Conservation (phyloP, 148 eudicot species). For the Heliosperma pusillum region DNA sequence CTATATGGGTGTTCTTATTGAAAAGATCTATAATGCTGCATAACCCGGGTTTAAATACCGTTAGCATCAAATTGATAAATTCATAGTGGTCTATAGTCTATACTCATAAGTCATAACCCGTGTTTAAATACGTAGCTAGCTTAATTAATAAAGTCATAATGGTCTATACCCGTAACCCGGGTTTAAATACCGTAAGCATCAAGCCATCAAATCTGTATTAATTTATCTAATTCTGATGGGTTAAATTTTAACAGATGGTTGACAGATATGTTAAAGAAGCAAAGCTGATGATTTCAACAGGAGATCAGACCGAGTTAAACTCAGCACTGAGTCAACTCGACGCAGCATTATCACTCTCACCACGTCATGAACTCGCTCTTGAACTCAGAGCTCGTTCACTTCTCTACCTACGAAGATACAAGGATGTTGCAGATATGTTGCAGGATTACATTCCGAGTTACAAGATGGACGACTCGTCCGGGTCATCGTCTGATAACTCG, state of each 20-base stretch:
- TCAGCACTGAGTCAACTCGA: conserved; percentile 68
- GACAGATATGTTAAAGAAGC: conserved; percentile 77
- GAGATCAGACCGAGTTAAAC: conserved; percentile 50
- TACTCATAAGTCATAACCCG: no score
- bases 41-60: no score
- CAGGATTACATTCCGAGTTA: conserved; percentile 91
- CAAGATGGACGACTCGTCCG: conserved; percentile 49
- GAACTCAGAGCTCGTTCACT: conserved; percentile 77
- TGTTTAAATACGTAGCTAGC: no score
- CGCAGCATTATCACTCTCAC: conserved; percentile 60
- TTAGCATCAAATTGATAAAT: no score
- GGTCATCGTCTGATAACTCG: conserved; percentile 60
- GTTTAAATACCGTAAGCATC: no score
- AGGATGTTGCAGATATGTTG: conserved; percentile 78
- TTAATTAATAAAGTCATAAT: no score
- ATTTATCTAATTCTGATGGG: neutral
- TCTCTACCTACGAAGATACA: conserved; percentile 63
- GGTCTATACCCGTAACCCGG: no score
- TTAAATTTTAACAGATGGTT: conserved; percentile 47
- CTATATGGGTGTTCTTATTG: neutral
- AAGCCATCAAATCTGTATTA: neutral
- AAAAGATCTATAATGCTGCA: no score
- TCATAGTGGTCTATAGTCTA: no score
- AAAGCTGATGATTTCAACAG: conserved; percentile 47
- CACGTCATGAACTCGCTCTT: conserved; percentile 55